Percentiles rank a stretch among this genome's conserved stretches.
Evolutionary conservation across 305 asterid species (phyloP).

Genomic region (Lippia alba): DNA sequence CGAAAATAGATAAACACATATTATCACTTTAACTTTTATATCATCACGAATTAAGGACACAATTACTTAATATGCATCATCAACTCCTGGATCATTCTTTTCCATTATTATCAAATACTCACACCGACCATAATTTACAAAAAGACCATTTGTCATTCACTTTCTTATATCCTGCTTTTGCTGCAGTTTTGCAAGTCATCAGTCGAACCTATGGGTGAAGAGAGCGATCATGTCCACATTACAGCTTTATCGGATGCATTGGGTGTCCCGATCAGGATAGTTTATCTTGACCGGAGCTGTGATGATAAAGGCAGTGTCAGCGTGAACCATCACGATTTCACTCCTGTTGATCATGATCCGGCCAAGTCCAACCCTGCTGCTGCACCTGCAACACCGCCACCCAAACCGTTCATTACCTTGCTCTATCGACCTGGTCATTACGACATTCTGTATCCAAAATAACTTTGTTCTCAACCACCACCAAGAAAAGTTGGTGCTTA

Average conservation of each 20-base stretch:
- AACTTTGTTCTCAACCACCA: slow-evolving; percentile 34
- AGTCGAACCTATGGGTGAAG: slow-evolving; percentile 99
- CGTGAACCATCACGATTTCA: slow-evolving; percentile 91
- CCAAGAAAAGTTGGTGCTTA: slow-evolving; percentile 18
- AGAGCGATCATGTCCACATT: slow-evolving; percentile 95
- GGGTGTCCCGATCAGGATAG: slow-evolving; percentile 87
- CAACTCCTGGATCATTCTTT: too few species aligned
- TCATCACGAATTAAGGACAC: too few species aligned
- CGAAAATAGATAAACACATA: too few species aligned
- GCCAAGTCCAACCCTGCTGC: slow-evolving; percentile 29
- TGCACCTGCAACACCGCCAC: slow-evolving; percentile 25
- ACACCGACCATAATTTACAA: neutral
- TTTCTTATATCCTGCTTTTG: slow-evolving; percentile 29
- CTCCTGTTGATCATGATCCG: slow-evolving; percentile 45
- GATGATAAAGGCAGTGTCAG: slow-evolving; percentile 75
- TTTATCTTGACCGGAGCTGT: slow-evolving; percentile 89
- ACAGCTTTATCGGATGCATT: slow-evolving; percentile 91
- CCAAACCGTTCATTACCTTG: slow-evolving; percentile 70
- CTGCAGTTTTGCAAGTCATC: slow-evolving; percentile 94
- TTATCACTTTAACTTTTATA: too few species aligned
- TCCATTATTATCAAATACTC: too few species aligned
- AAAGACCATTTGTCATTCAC: neutral
- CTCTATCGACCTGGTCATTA: slow-evolving; percentile 96
- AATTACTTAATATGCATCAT: too few species aligned
- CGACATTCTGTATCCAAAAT: slow-evolving; percentile 79